Conservation (phyloP, 164 flowering plant species). For the Chimonanthus salicifolius region DNA sequence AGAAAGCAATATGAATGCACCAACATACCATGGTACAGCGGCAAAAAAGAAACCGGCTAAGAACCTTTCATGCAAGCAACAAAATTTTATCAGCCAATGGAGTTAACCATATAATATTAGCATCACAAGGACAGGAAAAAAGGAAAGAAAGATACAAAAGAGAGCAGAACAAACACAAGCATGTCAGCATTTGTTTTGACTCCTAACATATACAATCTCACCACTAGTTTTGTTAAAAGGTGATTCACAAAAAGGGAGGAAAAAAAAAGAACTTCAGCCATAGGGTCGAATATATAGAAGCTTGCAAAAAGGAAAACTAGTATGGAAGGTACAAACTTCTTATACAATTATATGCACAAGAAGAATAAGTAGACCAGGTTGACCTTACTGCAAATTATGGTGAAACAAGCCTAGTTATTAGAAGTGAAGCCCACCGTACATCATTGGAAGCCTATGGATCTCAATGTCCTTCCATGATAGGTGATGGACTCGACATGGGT, state of each 20-base stretch:
- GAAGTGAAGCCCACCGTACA: too few species aligned
- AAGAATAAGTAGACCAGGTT: too few species aligned
- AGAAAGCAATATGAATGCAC: constrained; percentile 55
- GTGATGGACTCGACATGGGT: too few species aligned
- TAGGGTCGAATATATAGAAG: neutral
- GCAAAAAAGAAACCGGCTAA: constrained; percentile 69
- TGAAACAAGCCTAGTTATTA: too few species aligned
- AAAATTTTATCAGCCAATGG: neutral
- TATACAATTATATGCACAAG: neutral
- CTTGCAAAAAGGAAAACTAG: neutral
- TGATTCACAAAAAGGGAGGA: too few species aligned
- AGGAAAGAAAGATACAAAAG: neutral
- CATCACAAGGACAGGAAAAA: neutral
- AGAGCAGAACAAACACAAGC: neutral
- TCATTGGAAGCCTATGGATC: too few species aligned
- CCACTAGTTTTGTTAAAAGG: neutral
- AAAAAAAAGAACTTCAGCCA: too few species aligned
- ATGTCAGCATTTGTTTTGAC: neutral
- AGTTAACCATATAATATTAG: neutral
- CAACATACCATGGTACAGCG: constrained; percentile 82
- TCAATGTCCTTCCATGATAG: too few species aligned
- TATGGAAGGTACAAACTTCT: neutral
- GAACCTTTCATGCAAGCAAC: constrained; percentile 39
- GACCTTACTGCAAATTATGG: too few species aligned
- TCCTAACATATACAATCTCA: neutral